phyloP scores from a whole-genome alignment of 768 basidiomycete species.

The Lactarius quietus region DNA sequence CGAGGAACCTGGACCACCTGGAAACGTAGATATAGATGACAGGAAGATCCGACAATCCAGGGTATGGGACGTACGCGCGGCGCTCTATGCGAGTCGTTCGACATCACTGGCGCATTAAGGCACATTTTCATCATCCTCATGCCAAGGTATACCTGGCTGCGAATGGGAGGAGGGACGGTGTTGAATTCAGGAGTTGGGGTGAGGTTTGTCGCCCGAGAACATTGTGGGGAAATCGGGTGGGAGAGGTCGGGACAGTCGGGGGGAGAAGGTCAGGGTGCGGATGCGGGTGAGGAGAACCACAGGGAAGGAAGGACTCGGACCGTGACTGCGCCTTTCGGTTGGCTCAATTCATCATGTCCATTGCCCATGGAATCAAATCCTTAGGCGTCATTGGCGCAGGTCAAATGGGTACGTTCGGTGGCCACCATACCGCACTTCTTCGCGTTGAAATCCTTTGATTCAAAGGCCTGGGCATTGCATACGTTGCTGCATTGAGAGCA shows the following conservation, averaged over 20 bases:
- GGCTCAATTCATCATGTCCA: conserved; percentile 39
- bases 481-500: too few relatives aligned
- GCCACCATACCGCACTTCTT: too few relatives aligned
- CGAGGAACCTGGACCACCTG: conserved; percentile 48
- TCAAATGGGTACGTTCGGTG: conserved; percentile 62
- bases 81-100: conserved; percentile 8
- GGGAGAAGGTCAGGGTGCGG: too few relatives aligned
- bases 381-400: conserved; percentile 81
- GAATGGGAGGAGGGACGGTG: conserved; percentile 1
- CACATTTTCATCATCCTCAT: conserved; percentile 16
- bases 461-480: too few relatives aligned
- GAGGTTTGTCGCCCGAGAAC: neutral
- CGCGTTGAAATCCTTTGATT: too few relatives aligned
- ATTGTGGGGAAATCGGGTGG: neutral
- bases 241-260: neutral
- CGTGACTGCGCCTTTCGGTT: neutral
- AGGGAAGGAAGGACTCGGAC: too few relatives aligned
- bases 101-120: conserved; percentile 14
- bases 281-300: too few relatives aligned
- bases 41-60: neutral
- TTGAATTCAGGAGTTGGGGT: neutral
- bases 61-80: neutral
- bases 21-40: neutral
- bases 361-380: conserved; percentile 69
- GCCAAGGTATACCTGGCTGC: conserved; percentile 14